Percentiles rank a stretch among this genome's conserved stretches.
These are phyloP conservation scores for Magnusiomyces paraingens DNA, from an alignment of 1,139 yeast species.

Conservation along the genomic window DNA sequence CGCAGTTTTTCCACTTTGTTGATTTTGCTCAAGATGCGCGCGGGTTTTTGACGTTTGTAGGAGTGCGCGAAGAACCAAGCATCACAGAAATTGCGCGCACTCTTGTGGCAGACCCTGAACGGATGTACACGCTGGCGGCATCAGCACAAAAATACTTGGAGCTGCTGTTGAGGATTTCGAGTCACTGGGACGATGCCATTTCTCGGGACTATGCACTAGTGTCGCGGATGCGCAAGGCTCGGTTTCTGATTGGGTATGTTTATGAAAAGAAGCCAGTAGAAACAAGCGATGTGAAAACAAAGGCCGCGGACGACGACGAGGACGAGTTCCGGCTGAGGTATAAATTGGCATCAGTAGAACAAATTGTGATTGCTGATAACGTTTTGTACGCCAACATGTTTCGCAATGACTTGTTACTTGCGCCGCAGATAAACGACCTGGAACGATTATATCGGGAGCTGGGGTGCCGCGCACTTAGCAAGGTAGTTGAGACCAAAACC, in stretches of 20 bases:
- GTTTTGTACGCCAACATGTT: constrained; percentile 35
- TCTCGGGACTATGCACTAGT: constrained; percentile 24
- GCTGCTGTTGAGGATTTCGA: constrained; percentile 26
- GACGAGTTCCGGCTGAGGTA: constrained; percentile 14
- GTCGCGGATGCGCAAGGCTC: constrained; percentile 25
- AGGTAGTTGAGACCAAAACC: constrained; percentile 20
- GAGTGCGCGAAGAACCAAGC: constrained; percentile 34
- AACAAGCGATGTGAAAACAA: constrained; percentile 3
- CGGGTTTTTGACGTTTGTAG: constrained; percentile 32
- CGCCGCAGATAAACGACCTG: constrained; percentile 32
- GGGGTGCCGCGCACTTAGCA: constrained; percentile 27
- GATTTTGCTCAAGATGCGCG: constrained; percentile 24
- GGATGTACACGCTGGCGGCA: constrained; percentile 28
- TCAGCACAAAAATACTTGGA: constrained; percentile 24
- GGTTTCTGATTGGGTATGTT: constrained; percentile 30
- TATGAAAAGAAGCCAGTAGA: constrained; percentile 14
- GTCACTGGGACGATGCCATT: constrained; percentile 25
- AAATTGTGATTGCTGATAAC: constrained; percentile 36
- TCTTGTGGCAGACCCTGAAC: constrained; percentile 29
- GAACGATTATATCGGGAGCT: constrained; percentile 32
- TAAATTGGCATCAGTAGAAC: constrained; percentile 26
- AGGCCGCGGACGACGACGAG: constrained; percentile 16
- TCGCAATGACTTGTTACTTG: constrained; percentile 30
- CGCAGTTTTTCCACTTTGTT: constrained; percentile 30
- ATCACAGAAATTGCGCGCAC: constrained; percentile 30